Evolutionary conservation across 2,329 filamentous ascomycete species (phyloP), one percentile per base, ranked within the genome.

Genomic region (Herpotrichia juniperi): DNA sequence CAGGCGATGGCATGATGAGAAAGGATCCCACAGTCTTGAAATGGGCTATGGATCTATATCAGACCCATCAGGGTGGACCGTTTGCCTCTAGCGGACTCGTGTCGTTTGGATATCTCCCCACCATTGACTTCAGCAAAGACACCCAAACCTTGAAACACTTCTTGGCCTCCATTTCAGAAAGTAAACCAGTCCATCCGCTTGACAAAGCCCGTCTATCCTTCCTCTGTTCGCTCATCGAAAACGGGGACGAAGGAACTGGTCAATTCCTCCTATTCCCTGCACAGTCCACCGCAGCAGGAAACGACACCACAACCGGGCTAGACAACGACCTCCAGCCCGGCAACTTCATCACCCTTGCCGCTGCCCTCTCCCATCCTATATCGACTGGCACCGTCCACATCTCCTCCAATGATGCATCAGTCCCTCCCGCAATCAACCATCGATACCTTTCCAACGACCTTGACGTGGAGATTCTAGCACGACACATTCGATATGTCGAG

Each of bases 391-490:
- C 58, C 7, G 59, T 67, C 1, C 69, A 72, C 39, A 67, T 74
- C 28, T 25, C 43, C 0, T 77, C 74, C 3, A 22, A 70, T 0
- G 62, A 75, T 42, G 60, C 69, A 0, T 50, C 56, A 1, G 66
- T 52, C 2, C 54, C 65, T 11, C 76, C 77, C 0, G 35, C 53
- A 1, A 75, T 79, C 40, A 74, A 80, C 54, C 70, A 73, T 0
- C 63, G 64, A 11, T 78, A 76, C 25, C 62, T 79, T 16, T 67
- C 69, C 7, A 73, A 80, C 47, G 74, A 76, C 0, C 53, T 76
- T 9, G 78, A 80, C 53, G 50, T 76, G 8, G 71, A 78, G 30
- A 47, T 79, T 10, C 65, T 74, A 1, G 69, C 71, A 1, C 64
- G 70, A 6, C 67, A 72, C 31, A 54, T 68, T 4, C 64, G 66